phyloP scores from a whole-genome alignment of 179 eudicot genomes.

The Drosera spatulata region DNA sequence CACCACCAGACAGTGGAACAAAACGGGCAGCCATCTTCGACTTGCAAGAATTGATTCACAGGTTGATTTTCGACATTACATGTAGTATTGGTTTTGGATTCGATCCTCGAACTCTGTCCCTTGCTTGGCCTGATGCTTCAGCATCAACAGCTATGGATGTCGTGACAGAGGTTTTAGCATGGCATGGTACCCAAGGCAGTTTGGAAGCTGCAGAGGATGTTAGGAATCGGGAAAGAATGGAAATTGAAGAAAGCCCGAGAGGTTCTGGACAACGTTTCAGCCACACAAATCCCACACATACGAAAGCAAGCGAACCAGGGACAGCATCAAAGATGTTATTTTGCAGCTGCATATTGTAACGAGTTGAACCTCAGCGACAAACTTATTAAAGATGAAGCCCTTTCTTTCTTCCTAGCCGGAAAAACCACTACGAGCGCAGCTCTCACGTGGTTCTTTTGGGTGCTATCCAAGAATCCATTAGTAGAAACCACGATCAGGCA shows the following conservation, averaged over 20 bases:
- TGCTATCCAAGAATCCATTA: constrained; percentile 22
- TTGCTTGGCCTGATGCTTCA: constrained; percentile 23
- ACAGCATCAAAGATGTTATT: background rate
- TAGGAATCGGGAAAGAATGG: constrained; percentile 26
- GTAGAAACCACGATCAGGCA: constrained; percentile 20
- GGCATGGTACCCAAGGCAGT: constrained; percentile 19
- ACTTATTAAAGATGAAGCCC: constrained; percentile 31
- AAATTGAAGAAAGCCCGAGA: constrained; percentile 18
- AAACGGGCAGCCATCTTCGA: constrained; percentile 3
- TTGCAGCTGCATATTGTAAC: background rate
- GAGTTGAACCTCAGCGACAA: constrained; percentile 9
- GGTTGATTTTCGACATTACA: constrained; percentile 15
- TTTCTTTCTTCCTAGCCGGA: constrained; percentile 40
- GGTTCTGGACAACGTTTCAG: constrained; percentile 24
- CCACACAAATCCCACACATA: constrained; percentile 10
- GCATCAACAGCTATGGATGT: constrained; percentile 28
- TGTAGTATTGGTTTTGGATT: constrained; percentile 6
- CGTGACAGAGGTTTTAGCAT: constrained; percentile 24
- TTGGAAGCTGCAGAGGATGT: constrained; percentile 35
- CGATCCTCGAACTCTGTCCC: constrained; percentile 23
- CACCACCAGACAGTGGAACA: background rate
- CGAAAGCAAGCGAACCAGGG: constrained; percentile 2
- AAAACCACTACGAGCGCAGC: constrained; percentile 40
- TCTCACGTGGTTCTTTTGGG: constrained; percentile 50
- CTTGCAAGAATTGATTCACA: constrained; percentile 15